Percentiles rank a stretch among this genome's conserved stretches.
Evolutionary conservation across 805 yeast species (phyloP).

Genomic region (Starmerella powellii): DNA sequence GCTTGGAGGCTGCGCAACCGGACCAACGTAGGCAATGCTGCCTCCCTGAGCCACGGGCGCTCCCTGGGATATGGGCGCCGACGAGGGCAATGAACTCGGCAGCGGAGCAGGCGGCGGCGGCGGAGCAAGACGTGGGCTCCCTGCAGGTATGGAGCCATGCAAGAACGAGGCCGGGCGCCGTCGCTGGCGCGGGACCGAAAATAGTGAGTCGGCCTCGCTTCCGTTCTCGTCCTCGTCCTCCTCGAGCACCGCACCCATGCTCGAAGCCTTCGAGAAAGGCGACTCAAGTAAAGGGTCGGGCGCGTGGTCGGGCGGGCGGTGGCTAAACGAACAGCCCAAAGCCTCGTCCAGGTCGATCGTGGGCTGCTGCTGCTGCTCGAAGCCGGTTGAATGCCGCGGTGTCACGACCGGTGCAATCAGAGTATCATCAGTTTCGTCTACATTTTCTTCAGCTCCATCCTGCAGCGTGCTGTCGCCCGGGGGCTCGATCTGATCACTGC

Average conservation of each 20-base stretch:
- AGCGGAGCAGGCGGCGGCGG: not conserved
- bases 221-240: conserved; percentile 20
- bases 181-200: conserved; percentile 4
- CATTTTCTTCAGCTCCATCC: no score
- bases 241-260: conserved; percentile 23
- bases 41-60: not conserved
- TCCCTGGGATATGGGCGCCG: not conserved
- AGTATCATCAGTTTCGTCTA: conserved; percentile 1
- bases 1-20: conserved; percentile 5
- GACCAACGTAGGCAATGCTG: conserved; percentile 14
- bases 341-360: conserved; percentile 25
- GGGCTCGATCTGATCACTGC: conserved; percentile 2
- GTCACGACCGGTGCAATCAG: conserved; percentile 3
- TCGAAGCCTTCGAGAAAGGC: conserved; percentile 20
- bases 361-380: conserved; percentile 8
- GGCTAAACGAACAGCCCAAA: conserved; percentile 19
- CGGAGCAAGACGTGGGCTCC: conserved; percentile 2
- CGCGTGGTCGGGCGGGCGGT: conserved; percentile 10
- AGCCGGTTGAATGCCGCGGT: conserved; percentile 8
- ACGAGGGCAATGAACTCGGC: not conserved
- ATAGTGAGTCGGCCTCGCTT: conserved; percentile 9
- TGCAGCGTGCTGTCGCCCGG: not conserved
- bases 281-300: conserved; percentile 18
- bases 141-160: not conserved
- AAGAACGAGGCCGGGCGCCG: conserved; percentile 1